Percentiles rank a stretch among this genome's conserved stretches.
phyloP scores from a whole-genome alignment of 2,329 filamentous ascomycete species.

The Arthroderma sp. region DNA sequence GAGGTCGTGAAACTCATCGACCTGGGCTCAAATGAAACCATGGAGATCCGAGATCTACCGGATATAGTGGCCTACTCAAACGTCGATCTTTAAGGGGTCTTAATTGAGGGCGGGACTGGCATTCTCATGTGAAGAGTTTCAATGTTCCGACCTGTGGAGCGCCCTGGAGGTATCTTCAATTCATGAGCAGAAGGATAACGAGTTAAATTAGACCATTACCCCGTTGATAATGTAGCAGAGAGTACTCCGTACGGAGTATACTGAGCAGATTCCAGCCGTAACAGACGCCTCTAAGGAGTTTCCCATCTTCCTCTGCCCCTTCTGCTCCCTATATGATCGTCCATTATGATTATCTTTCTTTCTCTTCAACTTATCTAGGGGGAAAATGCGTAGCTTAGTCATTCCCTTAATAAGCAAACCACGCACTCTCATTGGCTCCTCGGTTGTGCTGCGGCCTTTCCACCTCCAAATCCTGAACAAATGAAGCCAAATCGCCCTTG shows the following conservation, averaged over 20 bases:
- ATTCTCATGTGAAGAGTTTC: background rate
- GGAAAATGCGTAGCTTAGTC: background rate
- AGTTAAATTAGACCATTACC: no score
- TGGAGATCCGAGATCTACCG: slow-evolving; percentile 46
- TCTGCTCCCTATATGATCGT: background rate
- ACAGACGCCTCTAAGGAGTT: no score
- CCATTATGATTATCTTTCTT: background rate
- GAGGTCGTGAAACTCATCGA: slow-evolving; percentile 45
- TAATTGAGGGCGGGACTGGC: no score
- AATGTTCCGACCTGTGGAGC: no score
- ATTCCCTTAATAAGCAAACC: background rate
- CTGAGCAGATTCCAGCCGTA: no score
- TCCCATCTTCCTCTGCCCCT: no score
- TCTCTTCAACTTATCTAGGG: background rate
- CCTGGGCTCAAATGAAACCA: slow-evolving; percentile 43
- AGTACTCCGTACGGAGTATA: no score
- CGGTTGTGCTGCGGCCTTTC: background rate
- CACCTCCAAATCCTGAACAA: background rate
- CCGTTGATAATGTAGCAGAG: no score
- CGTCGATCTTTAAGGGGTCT: background rate
- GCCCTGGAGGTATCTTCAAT: no score
- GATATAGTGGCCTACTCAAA: slow-evolving; percentile 39
- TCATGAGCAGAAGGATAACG: no score
- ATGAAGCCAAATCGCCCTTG: background rate
- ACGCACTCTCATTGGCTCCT: background rate